Evolutionary conservation across 768 basidiomycete species (phyloP).

Genomic region (Mycena indigotica): DNA sequence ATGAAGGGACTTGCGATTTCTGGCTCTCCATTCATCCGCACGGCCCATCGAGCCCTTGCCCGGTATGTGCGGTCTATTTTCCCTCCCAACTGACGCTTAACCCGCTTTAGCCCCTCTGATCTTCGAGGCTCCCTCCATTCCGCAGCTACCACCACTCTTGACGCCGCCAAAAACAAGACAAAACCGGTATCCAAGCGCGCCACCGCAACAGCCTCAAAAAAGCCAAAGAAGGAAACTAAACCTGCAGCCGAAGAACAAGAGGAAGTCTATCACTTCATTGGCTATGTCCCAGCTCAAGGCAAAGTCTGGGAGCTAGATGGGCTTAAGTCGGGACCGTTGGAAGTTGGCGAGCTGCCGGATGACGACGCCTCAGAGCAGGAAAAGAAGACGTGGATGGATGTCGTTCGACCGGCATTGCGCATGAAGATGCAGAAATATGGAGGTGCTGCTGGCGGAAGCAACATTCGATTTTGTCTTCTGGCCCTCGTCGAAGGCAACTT

Average conservation of each 20-base stretch:
- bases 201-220: conserved; percentile 23
- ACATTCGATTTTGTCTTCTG: conserved; percentile 63
- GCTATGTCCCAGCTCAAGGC: conserved; percentile 61
- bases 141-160: conserved; percentile 47
- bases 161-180: conserved; percentile 43
- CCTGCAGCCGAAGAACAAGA: conserved; percentile 39
- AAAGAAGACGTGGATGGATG: conserved; percentile 53
- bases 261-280: conserved; percentile 66
- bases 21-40: conserved; percentile 54
- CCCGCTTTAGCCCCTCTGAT: conserved; percentile 55
- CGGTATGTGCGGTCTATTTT: conserved; percentile 44
- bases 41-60: conserved; percentile 60
- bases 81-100: conserved; percentile 13
- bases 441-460: conserved; percentile 42
- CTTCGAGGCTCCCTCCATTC: conserved; percentile 54
- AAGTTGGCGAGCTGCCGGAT: conserved; percentile 57
- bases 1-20: conserved; percentile 67
- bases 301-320: conserved; percentile 77
- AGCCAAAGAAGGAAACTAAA: conserved; percentile 26
- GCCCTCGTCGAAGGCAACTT: conserved; percentile 60
- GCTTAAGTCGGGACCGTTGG: conserved; percentile 60
- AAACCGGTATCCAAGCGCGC: conserved; percentile 9
- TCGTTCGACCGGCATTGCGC: conserved; percentile 60
- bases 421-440: conserved; percentile 65
- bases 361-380: conserved; percentile 7